These are phyloP conservation scores for Tricholoma flavovirens DNA, from an alignment of 768 basidiomycete genomes.

Conservation along the genomic window DNA sequence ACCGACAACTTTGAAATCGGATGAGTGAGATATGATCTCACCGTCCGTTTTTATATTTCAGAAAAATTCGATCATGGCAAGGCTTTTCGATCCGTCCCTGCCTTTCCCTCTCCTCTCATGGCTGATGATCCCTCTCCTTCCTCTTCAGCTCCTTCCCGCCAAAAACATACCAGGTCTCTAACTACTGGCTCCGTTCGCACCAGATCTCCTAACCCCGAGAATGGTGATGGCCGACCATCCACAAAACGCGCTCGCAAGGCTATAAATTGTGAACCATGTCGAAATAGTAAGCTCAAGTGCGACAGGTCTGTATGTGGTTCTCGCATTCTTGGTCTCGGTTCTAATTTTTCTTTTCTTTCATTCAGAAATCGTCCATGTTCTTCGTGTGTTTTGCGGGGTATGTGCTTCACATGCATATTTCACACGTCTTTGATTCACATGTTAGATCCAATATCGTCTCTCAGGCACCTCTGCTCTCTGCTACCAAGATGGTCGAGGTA, in stretches of 20 bases:
- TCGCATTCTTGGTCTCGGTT: slow-evolving; percentile 1
- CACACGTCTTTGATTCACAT: neutral
- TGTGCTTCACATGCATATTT: slow-evolving; percentile 16
- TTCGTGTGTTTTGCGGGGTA: slow-evolving; percentile 78
- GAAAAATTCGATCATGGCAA: slow-evolving; percentile 10
- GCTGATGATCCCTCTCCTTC: slow-evolving; percentile 32
- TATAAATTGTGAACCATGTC: slow-evolving; percentile 85
- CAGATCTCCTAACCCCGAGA: slow-evolving; percentile 46
- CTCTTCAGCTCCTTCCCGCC: slow-evolving; percentile 34
- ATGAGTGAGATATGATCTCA: slow-evolving; percentile 13
- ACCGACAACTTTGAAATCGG: no score
- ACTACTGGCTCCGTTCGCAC: slow-evolving; percentile 42
- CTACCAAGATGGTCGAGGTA: slow-evolving; percentile 69
- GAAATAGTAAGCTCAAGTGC: slow-evolving; percentile 85
- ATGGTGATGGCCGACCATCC: slow-evolving; percentile 54
- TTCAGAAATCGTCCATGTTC: slow-evolving; percentile 82
- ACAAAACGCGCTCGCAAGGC: slow-evolving; percentile 83
- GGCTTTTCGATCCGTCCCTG: slow-evolving; percentile 21
- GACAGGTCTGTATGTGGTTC: slow-evolving; percentile 51
- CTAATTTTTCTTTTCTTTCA: slow-evolving; percentile 10
- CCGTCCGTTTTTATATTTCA: neutral
- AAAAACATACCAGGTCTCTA: slow-evolving; percentile 34
- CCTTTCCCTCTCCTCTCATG: slow-evolving; percentile 18
- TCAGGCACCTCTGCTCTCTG: slow-evolving; percentile 75
- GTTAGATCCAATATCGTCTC: slow-evolving; percentile 7